Evolutionary conservation across 1,284 basidiomycete species (phyloP), one percentile per base, ranked within the genome.

Genomic region (Puccinia triticina): DNA sequence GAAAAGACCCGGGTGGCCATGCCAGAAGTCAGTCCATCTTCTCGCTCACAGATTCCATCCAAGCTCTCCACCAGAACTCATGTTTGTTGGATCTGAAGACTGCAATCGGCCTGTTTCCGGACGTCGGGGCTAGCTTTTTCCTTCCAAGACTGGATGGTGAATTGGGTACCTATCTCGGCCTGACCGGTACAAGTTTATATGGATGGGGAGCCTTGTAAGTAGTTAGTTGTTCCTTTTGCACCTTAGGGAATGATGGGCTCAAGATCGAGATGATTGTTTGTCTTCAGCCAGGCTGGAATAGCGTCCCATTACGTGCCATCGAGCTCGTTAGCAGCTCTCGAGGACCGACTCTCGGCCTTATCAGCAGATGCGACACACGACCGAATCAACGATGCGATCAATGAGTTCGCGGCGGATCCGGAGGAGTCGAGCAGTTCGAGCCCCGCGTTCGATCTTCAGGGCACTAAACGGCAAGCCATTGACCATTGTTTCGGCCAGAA

Each of bases 1-100:
- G 95, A 98, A 87, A 93, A 93, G 66, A 98, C 96, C 0, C 84
- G 90, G 0, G 94, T 96, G 86, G 93, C 95, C n/a, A 99, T 99
- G 96, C 97, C 97, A 50, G 95, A 98, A 75, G 85, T 85, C 34
- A 48, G 82, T 69, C 59, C 2, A 64, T 34, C 23, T 10, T 32
- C 12, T n/a, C n/a, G n/a, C 43, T 26, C 23, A 59, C 57, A n/a
- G 3, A 8, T 53, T 29, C 74, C 69, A 34, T 66, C 57, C 26
- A 14, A 18, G 12, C 23, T 34, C n/a, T 82, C 16, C 3, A 46
- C 59, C 23, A 88, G 94, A 59, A 34, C 29, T 32, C 4, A 61
- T 61, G 14, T 61, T 11, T 23, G 34, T 66, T 66, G 12, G 18
- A 40, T 66, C 34, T 14, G 23, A 48, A 86, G 84, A 86, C 85